A percentile compares a stretch with the other conserved stretches of the same genome.
These are phyloP conservation scores for Avena sativa DNA, from an alignment of 176 grass and related monocot species.

Conservation along the genomic window DNA sequence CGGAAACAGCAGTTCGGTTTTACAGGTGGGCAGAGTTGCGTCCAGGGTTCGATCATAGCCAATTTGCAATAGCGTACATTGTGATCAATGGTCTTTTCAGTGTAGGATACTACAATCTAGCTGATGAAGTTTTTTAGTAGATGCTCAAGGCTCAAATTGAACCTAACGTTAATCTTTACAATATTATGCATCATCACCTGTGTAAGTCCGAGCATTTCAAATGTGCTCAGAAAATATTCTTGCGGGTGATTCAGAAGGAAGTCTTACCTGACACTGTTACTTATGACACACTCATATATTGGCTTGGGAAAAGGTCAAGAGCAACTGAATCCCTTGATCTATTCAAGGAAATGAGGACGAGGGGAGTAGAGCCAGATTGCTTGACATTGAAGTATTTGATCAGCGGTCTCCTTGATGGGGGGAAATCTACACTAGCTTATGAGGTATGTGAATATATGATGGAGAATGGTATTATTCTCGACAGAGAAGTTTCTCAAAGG, in stretches of 20 bases:
- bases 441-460: too few species aligned
- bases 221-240: conserved; percentile 56
- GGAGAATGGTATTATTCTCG: conserved; percentile 56
- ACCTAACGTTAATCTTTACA: conserved; percentile 67
- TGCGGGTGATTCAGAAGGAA: conserved; percentile 56
- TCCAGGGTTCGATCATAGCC: conserved; percentile 55
- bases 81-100: conserved; percentile 66
- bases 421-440: too few species aligned
- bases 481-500: conserved; percentile 69
- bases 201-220: conserved; percentile 58
- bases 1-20: conserved; percentile 53
- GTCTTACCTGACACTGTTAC: conserved; percentile 64
- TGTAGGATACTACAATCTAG: conserved; percentile 53
- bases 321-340: too few species aligned
- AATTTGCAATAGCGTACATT: conserved; percentile 56
- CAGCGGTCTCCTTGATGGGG: too few species aligned
- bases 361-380: too few species aligned
- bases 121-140: conserved; percentile 72
- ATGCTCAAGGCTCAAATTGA: conserved; percentile 58
- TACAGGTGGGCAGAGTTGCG: conserved; percentile 70
- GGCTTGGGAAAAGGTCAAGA: conserved; percentile 43
- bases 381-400: too few species aligned
- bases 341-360: too few species aligned
- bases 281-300: conserved; percentile 67
- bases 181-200: conserved; percentile 20